Percentiles rank a stretch among this genome's conserved stretches.
These are phyloP conservation scores for Gloeophyllum trabeum DNA, from an alignment of 768 basidiomycete species.

Conservation along the genomic window DNA sequence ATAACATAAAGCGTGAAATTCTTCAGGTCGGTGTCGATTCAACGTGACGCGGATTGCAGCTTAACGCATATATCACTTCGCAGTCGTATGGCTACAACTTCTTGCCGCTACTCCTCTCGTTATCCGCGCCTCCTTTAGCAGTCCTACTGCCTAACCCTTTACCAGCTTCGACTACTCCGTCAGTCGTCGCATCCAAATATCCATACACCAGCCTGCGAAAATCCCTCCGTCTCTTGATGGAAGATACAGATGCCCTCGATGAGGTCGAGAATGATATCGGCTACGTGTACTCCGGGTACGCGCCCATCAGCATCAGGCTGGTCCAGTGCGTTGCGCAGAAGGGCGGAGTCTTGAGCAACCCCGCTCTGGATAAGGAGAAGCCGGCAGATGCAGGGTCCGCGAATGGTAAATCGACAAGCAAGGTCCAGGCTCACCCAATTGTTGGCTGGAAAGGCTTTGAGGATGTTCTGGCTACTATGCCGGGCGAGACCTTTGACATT, in stretches of 20 bases:
- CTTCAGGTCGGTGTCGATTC: constrained; percentile 44
- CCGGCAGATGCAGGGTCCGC: constrained; percentile 24
- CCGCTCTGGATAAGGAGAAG: constrained; percentile 47
- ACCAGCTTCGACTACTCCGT: constrained; percentile 35
- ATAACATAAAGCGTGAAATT: constrained; percentile 85
- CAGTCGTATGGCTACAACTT: constrained; percentile 71
- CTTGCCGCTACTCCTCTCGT: constrained; percentile 55
- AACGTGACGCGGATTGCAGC: constrained; percentile 1
- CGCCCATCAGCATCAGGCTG: constrained; percentile 83
- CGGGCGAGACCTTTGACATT: constrained; percentile 81
- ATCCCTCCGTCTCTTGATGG: constrained; percentile 83
- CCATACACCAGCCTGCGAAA: constrained; percentile 71
- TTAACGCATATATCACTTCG: constrained; percentile 17
- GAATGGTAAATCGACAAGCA: constrained; percentile 27
- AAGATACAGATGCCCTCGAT: constrained; percentile 70
- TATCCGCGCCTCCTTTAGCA: constrained; percentile 55
- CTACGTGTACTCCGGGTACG: constrained; percentile 95
- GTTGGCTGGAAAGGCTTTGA: constrained; percentile 98
- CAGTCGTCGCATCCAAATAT: constrained; percentile 39
- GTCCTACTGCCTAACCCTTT: constrained; percentile 57
- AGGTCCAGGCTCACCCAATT: constrained; percentile 81
- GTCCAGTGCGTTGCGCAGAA: constrained; percentile 93
- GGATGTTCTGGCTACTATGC: constrained; percentile 71
- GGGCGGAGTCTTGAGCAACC: constrained; percentile 78
- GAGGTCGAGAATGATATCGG: constrained; percentile 90